Evolutionary conservation across 2,329 filamentous ascomycete genomes (phyloP).

Genomic region (Aspergillus candidus): DNA sequence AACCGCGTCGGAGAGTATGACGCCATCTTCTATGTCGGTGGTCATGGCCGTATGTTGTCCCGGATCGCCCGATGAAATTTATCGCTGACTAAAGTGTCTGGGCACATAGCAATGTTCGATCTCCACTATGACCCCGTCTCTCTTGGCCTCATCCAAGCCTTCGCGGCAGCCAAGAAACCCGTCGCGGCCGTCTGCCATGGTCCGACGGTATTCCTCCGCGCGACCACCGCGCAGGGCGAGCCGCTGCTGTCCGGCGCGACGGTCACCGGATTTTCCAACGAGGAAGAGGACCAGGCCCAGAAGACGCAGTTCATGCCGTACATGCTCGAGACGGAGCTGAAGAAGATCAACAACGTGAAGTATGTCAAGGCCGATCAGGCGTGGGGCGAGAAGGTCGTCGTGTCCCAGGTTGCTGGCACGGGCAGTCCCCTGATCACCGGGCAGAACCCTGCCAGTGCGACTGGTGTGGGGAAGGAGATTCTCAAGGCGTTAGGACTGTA

Average conservation of each 20-base stretch:
- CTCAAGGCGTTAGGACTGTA: conserved; percentile 25
- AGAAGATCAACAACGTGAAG: conserved; percentile 33
- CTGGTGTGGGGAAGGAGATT: conserved; percentile 40
- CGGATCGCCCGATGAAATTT: not conserved
- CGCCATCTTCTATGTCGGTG: conserved; percentile 56
- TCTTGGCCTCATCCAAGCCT: conserved; percentile 42
- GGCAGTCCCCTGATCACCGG: conserved; percentile 41
- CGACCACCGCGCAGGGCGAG: conserved; percentile 38
- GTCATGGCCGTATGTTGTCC: conserved; percentile 48
- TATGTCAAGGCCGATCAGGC: conserved; percentile 42
- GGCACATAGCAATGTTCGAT: conserved; percentile 44
- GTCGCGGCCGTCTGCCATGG: conserved; percentile 48
- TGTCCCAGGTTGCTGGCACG: conserved; percentile 20
- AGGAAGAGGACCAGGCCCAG: conserved; percentile 39
- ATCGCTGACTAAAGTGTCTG: not conserved
- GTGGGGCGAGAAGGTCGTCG: conserved; percentile 41
- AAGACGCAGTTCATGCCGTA: conserved; percentile 39
- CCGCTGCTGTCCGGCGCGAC: conserved; percentile 36
- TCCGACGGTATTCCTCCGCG: conserved; percentile 40
- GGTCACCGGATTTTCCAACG: conserved; percentile 44
- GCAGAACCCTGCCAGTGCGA: conserved; percentile 43
- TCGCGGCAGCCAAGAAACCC: conserved; percentile 44
- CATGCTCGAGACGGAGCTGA: conserved; percentile 39
- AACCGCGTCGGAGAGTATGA: conserved; percentile 57
- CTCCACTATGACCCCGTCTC: conserved; percentile 39